These are phyloP conservation scores for Nitzschia palea DNA, from an alignment of 108 stramenopile genomes.

Conservation along the genomic window DNA sequence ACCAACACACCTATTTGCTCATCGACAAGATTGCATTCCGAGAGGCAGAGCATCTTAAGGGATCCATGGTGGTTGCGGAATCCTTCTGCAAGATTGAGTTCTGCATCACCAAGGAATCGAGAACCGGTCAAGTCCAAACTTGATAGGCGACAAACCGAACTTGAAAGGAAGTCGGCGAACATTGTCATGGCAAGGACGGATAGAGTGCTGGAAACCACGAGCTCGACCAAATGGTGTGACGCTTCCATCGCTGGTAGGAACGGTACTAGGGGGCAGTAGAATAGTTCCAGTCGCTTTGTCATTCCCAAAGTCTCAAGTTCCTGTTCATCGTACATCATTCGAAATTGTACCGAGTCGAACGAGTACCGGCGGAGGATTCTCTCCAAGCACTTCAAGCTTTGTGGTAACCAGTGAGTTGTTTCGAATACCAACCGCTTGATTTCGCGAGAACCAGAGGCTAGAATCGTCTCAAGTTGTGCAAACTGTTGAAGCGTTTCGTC, in stretches of 20 bases:
- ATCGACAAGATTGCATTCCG: slow-evolving; percentile 8
- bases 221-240: not conserved
- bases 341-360: not conserved
- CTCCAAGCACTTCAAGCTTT: not conserved
- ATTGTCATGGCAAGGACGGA: not conserved
- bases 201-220: not conserved
- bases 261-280: not conserved
- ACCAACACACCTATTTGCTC: not conserved
- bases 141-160: not conserved
- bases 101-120: not conserved
- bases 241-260: not conserved
- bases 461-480: too few species aligned
- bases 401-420: not conserved
- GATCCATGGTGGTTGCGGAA: not conserved
- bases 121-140: not conserved
- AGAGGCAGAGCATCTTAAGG: not conserved
- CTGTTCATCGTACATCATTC: not conserved
- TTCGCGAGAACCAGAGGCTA: too few species aligned
- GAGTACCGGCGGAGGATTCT: not conserved
- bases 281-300: not conserved
- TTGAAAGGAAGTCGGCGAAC: not conserved
- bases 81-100: not conserved
- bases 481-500: too few species aligned
- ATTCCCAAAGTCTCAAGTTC: not conserved
- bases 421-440: not conserved